phyloP scores from a whole-genome alignment of 257 asterid species.

The Solanum peruvianum region DNA sequence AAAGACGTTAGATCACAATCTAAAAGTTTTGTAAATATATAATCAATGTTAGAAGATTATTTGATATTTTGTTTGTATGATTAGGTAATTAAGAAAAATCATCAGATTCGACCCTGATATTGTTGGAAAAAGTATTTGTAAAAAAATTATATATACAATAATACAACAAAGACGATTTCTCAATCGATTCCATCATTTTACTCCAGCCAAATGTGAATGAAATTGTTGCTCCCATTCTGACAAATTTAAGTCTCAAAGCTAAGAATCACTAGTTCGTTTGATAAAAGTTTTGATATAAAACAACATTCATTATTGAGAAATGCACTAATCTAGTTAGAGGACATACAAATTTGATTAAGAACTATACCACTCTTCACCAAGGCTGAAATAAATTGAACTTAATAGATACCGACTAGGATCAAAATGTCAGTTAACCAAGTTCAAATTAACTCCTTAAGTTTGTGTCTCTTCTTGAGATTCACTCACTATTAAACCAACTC shows the following conservation, averaged over 20 bases:
- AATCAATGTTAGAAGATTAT: no score
- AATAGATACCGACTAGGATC: background rate
- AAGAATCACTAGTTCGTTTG: background rate
- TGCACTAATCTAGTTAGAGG: background rate
- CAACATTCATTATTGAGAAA: background rate
- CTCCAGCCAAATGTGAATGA: background rate
- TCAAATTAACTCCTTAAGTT: background rate
- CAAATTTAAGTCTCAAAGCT: background rate
- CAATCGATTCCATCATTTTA: background rate
- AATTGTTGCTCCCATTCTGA: background rate
- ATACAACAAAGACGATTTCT: accelerated
- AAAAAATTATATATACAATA: background rate
- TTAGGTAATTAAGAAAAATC: background rate
- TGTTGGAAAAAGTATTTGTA: background rate
- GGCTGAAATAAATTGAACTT: background rate
- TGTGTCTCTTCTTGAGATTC: background rate
- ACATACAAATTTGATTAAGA: background rate
- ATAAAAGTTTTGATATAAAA: background rate
- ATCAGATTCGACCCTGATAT: background rate
- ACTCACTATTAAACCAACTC: background rate
- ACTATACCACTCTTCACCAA: background rate
- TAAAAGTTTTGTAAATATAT: no score
- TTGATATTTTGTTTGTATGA: no score
- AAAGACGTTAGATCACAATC: background rate
- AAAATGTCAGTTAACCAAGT: background rate